Conservation (phyloP, 192 early-diverging fungal species). For the Funneliformis mosseae region DNA sequence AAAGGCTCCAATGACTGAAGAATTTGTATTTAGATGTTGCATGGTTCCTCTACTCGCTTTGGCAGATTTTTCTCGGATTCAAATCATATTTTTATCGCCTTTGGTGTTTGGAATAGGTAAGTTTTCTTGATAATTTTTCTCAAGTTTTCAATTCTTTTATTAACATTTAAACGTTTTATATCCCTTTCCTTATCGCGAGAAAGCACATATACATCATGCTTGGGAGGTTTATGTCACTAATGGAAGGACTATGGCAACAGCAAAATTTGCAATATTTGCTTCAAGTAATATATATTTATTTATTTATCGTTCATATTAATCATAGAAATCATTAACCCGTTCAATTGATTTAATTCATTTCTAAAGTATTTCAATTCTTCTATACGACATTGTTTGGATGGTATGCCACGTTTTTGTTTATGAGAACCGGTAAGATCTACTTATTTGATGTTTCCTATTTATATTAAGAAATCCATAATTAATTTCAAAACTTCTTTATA, state of each 20-base stretch:
- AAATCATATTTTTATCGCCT: constrained; percentile 60
- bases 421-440: constrained; percentile 50
- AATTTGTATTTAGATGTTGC: constrained; percentile 73
- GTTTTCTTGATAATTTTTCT: background rate
- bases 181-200: background rate
- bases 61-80: constrained; percentile 39
- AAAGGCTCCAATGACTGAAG: constrained; percentile 74
- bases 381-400: constrained; percentile 84
- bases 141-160: background rate
- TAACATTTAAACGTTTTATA: background rate
- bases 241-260: constrained; percentile 42
- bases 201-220: constrained; percentile 62
- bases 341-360: constrained; percentile 3
- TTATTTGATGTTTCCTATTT: too few relatives aligned
- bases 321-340: constrained; percentile 33
- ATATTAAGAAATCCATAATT: background rate
- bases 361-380: constrained; percentile 60
- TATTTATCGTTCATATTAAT: background rate
- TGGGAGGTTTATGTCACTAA: constrained; percentile 54
- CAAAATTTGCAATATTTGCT: constrained; percentile 41
- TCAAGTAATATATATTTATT: constrained; percentile 33
- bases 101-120: constrained; percentile 77
- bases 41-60: constrained; percentile 58
- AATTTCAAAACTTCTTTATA: constrained; percentile 2
- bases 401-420: constrained; percentile 68